A percentile compares a stretch with the other conserved stretches of the same genome.
Conservation (phyloP, 495 filamentous ascomycete genomes). For the Tetracladium marchalianum region DNA sequence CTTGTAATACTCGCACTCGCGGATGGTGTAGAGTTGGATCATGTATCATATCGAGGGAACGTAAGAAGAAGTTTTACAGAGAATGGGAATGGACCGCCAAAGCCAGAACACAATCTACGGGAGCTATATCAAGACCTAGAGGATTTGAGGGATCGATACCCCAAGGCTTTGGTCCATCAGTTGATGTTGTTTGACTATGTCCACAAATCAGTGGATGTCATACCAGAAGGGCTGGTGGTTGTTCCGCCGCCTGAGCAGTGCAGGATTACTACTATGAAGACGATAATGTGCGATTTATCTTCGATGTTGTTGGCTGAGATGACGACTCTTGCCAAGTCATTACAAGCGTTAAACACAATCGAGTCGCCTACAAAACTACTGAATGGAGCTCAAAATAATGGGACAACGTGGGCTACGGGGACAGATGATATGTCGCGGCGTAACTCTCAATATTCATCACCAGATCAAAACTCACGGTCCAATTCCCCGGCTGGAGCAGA, state of each 20-base stretch:
- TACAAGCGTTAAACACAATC: constrained; percentile 69
- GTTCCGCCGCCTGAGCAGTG: constrained; percentile 64
- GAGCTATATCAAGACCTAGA: constrained; percentile 54
- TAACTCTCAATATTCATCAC: constrained; percentile 43
- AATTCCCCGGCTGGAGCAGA: constrained; percentile 38
- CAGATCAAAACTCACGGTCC: constrained; percentile 28
- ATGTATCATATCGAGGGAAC: constrained; percentile 26
- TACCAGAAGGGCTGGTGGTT: constrained; percentile 54
- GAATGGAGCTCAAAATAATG: constrained; percentile 24
- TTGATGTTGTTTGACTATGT: constrained; percentile 70
- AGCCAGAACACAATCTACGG: constrained; percentile 36
- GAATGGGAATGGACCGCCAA: constrained; percentile 32
- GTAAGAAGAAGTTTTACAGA: constrained; percentile 29
- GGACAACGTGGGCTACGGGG: constrained; percentile 23
- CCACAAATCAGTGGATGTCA: constrained; percentile 31
- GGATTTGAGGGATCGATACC: constrained; percentile 59
- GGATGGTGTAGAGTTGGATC: constrained; percentile 54
- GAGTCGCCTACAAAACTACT: constrained; percentile 56
- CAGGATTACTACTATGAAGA: constrained; percentile 86
- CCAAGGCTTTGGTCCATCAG: constrained; percentile 67
- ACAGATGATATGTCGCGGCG: constrained; percentile 29
- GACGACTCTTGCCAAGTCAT: constrained; percentile 72
- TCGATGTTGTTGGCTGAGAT: constrained; percentile 77
- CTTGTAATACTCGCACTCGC: constrained; percentile 70
- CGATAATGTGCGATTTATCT: constrained; percentile 86